Conservation (phyloP, 352 stramenopile species). For the Globisporangium yorkense region DNA sequence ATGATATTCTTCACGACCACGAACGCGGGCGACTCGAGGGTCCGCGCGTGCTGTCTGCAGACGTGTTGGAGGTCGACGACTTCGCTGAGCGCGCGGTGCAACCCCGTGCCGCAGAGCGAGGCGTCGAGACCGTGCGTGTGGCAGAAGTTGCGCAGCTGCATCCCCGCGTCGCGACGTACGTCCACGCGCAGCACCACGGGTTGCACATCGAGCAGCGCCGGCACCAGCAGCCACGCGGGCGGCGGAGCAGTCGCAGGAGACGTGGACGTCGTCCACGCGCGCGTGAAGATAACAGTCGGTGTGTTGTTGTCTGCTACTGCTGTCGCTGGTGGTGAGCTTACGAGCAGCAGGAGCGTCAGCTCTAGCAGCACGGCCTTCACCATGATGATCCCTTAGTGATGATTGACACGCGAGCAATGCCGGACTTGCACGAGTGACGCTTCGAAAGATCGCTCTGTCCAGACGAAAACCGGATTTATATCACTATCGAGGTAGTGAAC, state of each 20-base stretch:
- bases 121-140: constrained; percentile 21
- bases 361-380: no score
- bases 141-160: constrained; percentile 40
- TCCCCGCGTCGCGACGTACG: constrained; percentile 12
- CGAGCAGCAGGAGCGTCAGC: background rate
- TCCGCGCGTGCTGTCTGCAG: constrained; percentile 14
- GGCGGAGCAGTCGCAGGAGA: background rate
- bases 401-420: background rate
- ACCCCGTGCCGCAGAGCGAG: constrained; percentile 14
- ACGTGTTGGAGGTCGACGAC: constrained; percentile 24
- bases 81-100: constrained; percentile 20
- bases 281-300: constrained; percentile 10
- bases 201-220: constrained; percentile 48
- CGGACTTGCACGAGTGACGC: no score
- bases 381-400: no score
- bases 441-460: no score
- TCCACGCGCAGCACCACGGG: constrained; percentile 34
- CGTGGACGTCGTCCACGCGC: background rate
- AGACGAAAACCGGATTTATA: no score
- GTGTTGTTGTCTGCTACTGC: background rate
- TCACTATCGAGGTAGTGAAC: no score
- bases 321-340: background rate
- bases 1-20: constrained; percentile 34
- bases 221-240: constrained; percentile 23
- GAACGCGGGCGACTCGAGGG: constrained; percentile 23